phyloP scores from a whole-genome alignment of 1,284 basidiomycete species.

The Boletus nobilissimus region DNA sequence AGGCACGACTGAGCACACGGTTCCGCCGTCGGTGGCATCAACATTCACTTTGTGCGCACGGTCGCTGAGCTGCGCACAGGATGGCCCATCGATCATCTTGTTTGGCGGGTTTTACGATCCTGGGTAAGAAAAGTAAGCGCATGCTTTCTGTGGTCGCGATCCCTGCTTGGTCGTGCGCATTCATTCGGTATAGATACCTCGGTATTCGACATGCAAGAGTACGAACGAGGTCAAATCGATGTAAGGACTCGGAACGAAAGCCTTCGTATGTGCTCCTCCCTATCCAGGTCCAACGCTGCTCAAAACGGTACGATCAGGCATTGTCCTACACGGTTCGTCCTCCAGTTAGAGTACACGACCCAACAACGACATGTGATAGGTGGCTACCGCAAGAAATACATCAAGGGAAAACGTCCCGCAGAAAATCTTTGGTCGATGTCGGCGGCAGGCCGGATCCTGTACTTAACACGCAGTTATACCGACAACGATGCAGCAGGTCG shows the following conservation, averaged over 20 bases:
- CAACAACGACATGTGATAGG: slow-evolving; percentile 51
- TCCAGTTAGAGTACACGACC: no score
- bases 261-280: slow-evolving; percentile 66
- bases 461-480: neutral
- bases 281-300: neutral
- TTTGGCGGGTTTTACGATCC: slow-evolving; percentile 92
- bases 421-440: neutral
- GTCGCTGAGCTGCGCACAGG: slow-evolving; percentile 48
- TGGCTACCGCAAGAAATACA: slow-evolving; percentile 93
- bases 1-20: slow-evolving; percentile 81
- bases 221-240: slow-evolving; percentile 89
- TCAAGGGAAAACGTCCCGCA: slow-evolving; percentile 83
- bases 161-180: neutral
- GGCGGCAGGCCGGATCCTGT: neutral
- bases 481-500: neutral
- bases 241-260: slow-evolving; percentile 72
- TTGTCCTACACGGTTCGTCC: slow-evolving; percentile 78
- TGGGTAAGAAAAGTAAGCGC: slow-evolving; percentile 68
- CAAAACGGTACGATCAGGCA: slow-evolving; percentile 60
- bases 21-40: slow-evolving; percentile 78
- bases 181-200: slow-evolving; percentile 89
- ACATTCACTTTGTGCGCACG: rapidly evolving
- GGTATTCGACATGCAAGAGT: slow-evolving; percentile 89
- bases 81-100: slow-evolving; percentile 88
- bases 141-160: neutral